Evolutionary conservation across 1,284 basidiomycete species (phyloP).

Genomic region (Ceratobasidium papillatum): DNA sequence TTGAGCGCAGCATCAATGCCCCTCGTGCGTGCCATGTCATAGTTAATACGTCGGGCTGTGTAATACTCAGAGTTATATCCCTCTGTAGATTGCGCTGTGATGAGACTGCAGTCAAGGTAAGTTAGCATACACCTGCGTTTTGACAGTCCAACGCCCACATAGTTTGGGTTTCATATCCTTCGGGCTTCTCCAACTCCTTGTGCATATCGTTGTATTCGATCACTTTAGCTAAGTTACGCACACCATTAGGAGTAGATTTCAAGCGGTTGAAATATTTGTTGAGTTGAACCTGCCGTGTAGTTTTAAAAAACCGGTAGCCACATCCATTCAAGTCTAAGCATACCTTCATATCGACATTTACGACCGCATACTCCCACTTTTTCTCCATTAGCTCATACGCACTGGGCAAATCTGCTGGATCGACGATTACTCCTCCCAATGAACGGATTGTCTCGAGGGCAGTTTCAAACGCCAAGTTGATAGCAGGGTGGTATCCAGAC

Average conservation of each 20-base stretch:
- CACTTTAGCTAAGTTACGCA: slow-evolving; percentile 62
- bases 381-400: slow-evolving; percentile 61
- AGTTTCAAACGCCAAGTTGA: slow-evolving; percentile 57
- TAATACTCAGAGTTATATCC: slow-evolving; percentile 61
- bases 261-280: not conserved
- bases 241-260: slow-evolving; percentile 62
- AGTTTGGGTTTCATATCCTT: slow-evolving; percentile 19
- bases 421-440: slow-evolving; percentile 68
- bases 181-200: slow-evolving; percentile 12
- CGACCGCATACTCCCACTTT: slow-evolving; percentile 63
- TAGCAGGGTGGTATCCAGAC: slow-evolving; percentile 3
- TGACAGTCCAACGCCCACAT: not conserved
- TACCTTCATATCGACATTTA: slow-evolving; percentile 48
- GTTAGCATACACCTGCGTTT: no score
- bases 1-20: slow-evolving; percentile 64
- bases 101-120: not conserved
- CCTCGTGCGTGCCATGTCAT: slow-evolving; percentile 56
- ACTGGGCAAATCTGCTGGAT: slow-evolving; percentile 68
- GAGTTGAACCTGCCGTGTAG: not conserved
- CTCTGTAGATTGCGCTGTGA: slow-evolving; percentile 54
- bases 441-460: slow-evolving; percentile 59
- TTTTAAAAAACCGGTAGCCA: not conserved
- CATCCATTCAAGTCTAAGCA: not conserved
- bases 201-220: slow-evolving; percentile 63
- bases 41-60: slow-evolving; percentile 60